phyloP scores from a whole-genome alignment of 768 basidiomycete genomes.

The Boletus rex-veris region DNA sequence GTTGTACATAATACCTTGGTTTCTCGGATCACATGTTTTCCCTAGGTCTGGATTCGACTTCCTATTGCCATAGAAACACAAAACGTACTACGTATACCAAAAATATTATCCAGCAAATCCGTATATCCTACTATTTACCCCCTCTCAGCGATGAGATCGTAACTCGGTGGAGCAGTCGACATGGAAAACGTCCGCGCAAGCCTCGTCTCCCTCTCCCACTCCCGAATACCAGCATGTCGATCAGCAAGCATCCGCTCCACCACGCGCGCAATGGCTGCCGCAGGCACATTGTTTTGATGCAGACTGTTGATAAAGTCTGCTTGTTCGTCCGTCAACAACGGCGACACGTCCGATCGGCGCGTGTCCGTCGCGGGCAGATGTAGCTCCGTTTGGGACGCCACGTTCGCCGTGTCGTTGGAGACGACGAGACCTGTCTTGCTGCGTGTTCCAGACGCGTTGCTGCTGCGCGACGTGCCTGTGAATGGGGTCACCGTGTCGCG shows the following conservation, averaged over 20 bases:
- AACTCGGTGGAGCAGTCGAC: slow-evolving; percentile 15
- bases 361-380: not conserved
- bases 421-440: slow-evolving; percentile 1
- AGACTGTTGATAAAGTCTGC: slow-evolving; percentile 24
- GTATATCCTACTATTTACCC: not conserved
- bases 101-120: not conserved
- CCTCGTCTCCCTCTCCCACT: slow-evolving; percentile 22
- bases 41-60: too few relatives aligned
- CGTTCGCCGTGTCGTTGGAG: slow-evolving; percentile 1
- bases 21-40: not conserved
- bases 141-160: slow-evolving; percentile 3
- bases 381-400: not conserved
- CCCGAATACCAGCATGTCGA: slow-evolving; percentile 13
- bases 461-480: not conserved
- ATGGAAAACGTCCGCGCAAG: slow-evolving; percentile 11
- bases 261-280: slow-evolving; percentile 22
- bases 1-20: not conserved
- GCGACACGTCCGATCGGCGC: slow-evolving; percentile 4
- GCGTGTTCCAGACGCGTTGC: not conserved
- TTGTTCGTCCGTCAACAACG: slow-evolving; percentile 21
- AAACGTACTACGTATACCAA: not conserved
- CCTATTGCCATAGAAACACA: not conserved
- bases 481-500: slow-evolving; percentile 6
- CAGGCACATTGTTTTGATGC: slow-evolving; percentile 21
- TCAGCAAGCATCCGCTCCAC: slow-evolving; percentile 25